Conservation (phyloP, 768 basidiomycete genomes). For the Mycena chlorophos region DNA sequence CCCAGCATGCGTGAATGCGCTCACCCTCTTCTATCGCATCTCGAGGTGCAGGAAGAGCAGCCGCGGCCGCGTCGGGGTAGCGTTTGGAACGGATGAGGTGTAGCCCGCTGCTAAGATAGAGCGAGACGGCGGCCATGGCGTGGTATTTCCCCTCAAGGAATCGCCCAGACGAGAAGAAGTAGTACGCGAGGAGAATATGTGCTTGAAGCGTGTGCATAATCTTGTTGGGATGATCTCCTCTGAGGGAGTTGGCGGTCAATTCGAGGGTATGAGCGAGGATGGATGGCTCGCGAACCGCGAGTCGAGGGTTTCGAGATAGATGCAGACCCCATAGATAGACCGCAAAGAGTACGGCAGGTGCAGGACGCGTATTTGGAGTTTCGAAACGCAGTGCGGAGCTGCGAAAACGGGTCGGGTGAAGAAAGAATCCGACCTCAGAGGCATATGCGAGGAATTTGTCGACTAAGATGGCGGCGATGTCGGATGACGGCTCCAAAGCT, state of each 20-base stretch:
- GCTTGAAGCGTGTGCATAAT: conserved; percentile 41
- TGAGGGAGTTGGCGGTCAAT: neutral
- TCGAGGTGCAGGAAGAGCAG: conserved; percentile 20
- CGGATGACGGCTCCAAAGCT: too few relatives aligned
- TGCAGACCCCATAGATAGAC: too few relatives aligned
- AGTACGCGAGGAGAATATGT: conserved; percentile 64
- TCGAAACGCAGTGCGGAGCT: too few relatives aligned
- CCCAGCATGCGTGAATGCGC: conserved; percentile 38
- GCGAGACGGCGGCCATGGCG: conserved; percentile 51
- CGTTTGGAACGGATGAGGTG: conserved; percentile 46
- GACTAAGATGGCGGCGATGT: too few relatives aligned
- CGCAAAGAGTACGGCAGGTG: too few relatives aligned
- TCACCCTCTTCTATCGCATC: conserved; percentile 38
- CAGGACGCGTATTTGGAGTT: too few relatives aligned
- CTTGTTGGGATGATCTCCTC: neutral
- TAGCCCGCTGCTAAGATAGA: conserved; percentile 48
- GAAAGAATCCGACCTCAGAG: too few relatives aligned
- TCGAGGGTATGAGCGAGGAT: neutral
- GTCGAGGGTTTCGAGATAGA: too few relatives aligned
- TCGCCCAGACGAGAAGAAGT: conserved; percentile 60
- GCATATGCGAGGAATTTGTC: too few relatives aligned
- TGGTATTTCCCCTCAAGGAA: conserved; percentile 62
- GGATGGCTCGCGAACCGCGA: neutral
- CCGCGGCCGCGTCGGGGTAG: conserved; percentile 27
- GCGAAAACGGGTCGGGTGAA: too few relatives aligned